Evolutionary conservation across 495 filamentous ascomycete species (phyloP).

Genomic region (Apodospora peruviana): DNA sequence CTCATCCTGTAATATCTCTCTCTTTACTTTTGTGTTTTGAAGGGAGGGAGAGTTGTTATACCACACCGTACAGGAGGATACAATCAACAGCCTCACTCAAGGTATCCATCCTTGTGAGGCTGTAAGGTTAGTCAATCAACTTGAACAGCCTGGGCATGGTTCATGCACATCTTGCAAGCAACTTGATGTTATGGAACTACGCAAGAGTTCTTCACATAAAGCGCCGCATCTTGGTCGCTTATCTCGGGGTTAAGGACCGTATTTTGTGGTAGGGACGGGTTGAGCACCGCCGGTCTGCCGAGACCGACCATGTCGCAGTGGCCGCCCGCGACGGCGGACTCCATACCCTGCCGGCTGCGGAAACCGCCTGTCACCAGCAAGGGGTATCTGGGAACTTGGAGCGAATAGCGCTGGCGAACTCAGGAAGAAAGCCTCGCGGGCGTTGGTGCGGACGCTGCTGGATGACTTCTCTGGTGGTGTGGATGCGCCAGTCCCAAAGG

Average conservation of each 20-base stretch:
- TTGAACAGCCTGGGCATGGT: no score
- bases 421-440: constrained; percentile 60
- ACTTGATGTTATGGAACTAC: no score
- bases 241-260: constrained; percentile 49
- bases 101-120: no score
- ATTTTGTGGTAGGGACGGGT: constrained; percentile 42
- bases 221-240: constrained; percentile 40
- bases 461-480: constrained; percentile 16
- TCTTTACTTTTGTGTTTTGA: no score
- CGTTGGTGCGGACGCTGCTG: constrained; percentile 29
- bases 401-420: constrained; percentile 47
- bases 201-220: constrained; percentile 36
- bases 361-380: constrained; percentile 50
- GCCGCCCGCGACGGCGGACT: constrained; percentile 42
- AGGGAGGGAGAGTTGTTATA: no score
- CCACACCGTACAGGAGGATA: no score
- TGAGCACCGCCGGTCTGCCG: constrained; percentile 46
- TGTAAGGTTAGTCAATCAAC: no score
- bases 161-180: no score
- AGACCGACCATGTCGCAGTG: constrained; percentile 58
- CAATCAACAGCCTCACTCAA: no score
- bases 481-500: background rate
- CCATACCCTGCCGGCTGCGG: constrained; percentile 48
- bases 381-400: constrained; percentile 30
- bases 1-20: no score